Base-by-base conservation (phyloP, 2,329 filamentous ascomycete species). In the Lecanosticta acicola region DNA sequence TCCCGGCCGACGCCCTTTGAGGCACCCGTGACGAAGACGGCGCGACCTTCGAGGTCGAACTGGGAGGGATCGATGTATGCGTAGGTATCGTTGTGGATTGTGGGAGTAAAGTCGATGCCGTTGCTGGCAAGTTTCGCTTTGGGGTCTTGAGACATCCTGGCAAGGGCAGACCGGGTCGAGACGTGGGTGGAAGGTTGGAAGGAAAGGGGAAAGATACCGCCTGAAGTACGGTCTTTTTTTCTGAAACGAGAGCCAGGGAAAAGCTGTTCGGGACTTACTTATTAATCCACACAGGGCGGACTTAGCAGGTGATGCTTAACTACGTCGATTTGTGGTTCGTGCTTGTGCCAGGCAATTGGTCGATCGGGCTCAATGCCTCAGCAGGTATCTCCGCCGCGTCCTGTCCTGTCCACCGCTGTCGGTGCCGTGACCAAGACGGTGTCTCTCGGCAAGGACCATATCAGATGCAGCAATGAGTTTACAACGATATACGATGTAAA, bases 21-120 rank as follows among this genome's bases (percentile, higher is more conserved):
- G 4, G 59, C 59, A 3, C 79, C 80, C 0, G 73, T 79, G 38
- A 83, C 72, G 42, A 84, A 68, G 38, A 76, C 65, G 3, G 64
- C 56, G 49, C 69, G 69, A 21, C 66, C 67, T 5, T 50, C 36
- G 18, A 75, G 68, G 29, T 55, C 41, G 24, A 47, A 46, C 20
- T 59, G 49, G 20, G 38, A 32, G 3, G 58, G 52, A 4, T 58
- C 46, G 58, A 82, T 80, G 47, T 64, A 67, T 0, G 71, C 67
- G 58, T 82, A 82, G 2, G 75, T 80, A 43, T 64, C 59, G 45
- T 57, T 51, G 48, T 61, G 62, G 29, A 57, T 54, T 7, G 51
- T 62, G 8, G 54, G 36, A 3, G 59, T 63, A 46, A 64, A 65
- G 20, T 54, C 39, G 32, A 32, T 32, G 36, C 43, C 43, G 36